A percentile compares a stretch with the other conserved stretches of the same genome.
phyloP scores from a whole-genome alignment of 768 basidiomycete species.

The Phaeotremella fagi region DNA sequence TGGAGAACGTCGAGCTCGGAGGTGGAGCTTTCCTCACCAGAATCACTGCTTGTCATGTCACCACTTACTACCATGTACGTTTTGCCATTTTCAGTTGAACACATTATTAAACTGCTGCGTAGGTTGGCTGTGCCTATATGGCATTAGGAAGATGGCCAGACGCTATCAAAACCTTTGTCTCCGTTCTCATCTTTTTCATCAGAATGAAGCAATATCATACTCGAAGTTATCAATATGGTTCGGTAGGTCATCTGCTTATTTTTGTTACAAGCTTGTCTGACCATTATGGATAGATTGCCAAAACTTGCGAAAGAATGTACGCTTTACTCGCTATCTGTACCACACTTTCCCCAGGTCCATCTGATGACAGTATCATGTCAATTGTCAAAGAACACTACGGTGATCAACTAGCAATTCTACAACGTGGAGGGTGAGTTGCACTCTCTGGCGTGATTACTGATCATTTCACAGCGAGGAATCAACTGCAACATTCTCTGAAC shows the following conservation, averaged over 20 bases:
- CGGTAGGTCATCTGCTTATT: slow-evolving; percentile 58
- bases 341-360: slow-evolving; percentile 80
- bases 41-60: slow-evolving; percentile 92
- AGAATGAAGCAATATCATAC: slow-evolving; percentile 97
- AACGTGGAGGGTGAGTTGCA: slow-evolving; percentile 62
- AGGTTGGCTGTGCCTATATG: slow-evolving; percentile 94
- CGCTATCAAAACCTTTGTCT: slow-evolving; percentile 87
- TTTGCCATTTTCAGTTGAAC: not conserved
- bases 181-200: slow-evolving; percentile 89
- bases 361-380: slow-evolving; percentile 92
- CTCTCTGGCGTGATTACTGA: not conserved
- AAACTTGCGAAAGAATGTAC: slow-evolving; percentile 97
- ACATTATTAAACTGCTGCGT: too few species aligned
- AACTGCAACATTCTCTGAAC: slow-evolving; percentile 76
- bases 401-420: slow-evolving; percentile 84
- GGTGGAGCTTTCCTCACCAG: slow-evolving; percentile 90
- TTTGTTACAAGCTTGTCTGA: too few species aligned
- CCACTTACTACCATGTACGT: slow-evolving; percentile 42
- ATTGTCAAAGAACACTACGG: slow-evolving; percentile 87
- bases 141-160: slow-evolving; percentile 92
- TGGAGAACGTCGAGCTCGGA: slow-evolving; percentile 88
- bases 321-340: slow-evolving; percentile 91
- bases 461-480: slow-evolving; percentile 54
- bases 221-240: slow-evolving; percentile 91
- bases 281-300: slow-evolving; percentile 66